phyloP scores from a whole-genome alignment of 345 rosid species.

The Isatis tinctoria region DNA sequence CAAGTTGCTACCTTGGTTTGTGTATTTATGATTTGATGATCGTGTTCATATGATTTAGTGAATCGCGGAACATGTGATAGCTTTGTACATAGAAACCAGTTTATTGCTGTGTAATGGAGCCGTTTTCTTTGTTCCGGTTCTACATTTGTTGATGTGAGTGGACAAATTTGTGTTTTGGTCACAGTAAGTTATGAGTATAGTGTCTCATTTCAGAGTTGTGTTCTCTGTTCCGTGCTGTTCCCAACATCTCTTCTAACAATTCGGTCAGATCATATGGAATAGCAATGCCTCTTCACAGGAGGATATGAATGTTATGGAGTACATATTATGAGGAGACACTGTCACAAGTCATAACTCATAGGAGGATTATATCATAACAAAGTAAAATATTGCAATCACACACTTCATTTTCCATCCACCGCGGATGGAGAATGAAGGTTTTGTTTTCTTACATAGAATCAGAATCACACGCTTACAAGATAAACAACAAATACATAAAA shows the following conservation, averaged over 20 bases:
- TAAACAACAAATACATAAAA: conserved; percentile 21
- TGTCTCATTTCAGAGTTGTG: neutral
- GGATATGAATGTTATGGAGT: neutral
- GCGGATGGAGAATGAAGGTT: conserved; percentile 26
- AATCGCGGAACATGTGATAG: neutral
- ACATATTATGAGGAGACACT: neutral
- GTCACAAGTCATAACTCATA: neutral
- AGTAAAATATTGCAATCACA: conserved; percentile 24
- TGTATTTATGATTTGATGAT: conserved; percentile 1
- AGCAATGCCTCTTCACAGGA: neutral
- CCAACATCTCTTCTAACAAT: neutral
- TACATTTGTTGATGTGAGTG: neutral
- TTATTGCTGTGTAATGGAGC: neutral
- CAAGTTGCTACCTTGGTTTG: neutral
- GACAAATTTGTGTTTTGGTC: neutral
- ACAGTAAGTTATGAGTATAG: too few species aligned
- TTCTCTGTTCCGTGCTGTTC: neutral
- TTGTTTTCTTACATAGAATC: conserved; percentile 26
- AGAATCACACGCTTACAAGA: conserved; percentile 25
- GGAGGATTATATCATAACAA: conserved; percentile 4
- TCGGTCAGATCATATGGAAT: neutral
- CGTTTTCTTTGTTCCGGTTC: neutral
- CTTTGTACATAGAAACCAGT: neutral
- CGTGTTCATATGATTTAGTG: neutral
- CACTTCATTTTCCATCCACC: conserved; percentile 30